Evolutionary conservation across 176 grass and related monocot genomes (phyloP).

Genomic region (Tillandsia leiboldiana): DNA sequence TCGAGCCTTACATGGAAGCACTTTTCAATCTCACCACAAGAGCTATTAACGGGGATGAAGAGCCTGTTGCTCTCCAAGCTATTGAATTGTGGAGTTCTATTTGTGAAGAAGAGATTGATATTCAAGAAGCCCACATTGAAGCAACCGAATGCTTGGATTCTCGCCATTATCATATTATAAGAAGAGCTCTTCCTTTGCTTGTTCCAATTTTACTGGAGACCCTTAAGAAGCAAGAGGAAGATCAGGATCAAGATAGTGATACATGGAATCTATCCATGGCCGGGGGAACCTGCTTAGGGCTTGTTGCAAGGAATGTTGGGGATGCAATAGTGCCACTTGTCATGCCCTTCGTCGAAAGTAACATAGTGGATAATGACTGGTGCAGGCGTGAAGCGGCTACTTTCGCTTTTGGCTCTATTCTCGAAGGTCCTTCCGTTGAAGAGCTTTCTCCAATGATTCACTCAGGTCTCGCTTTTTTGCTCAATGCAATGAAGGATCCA

Average conservation of each 20-base stretch:
- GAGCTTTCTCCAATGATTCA: conserved; percentile 71
- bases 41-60: conserved; percentile 73
- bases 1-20: conserved; percentile 64
- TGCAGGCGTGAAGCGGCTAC: conserved; percentile 72
- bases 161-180: conserved; percentile 76
- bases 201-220: conserved; percentile 77
- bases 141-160: conserved; percentile 75
- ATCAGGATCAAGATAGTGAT: conserved; percentile 82
- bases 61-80: conserved; percentile 87
- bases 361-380: conserved; percentile 78
- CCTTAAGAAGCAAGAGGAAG: conserved; percentile 85
- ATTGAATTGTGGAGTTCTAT: conserved; percentile 94
- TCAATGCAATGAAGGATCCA: conserved; percentile 59
- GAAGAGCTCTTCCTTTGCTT: conserved; percentile 65
- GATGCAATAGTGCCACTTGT: conserved; percentile 92
- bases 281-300: conserved; percentile 83
- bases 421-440: conserved; percentile 78
- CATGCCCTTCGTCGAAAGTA: conserved; percentile 87
- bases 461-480: conserved; percentile 69
- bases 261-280: conserved; percentile 94
- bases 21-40: conserved; percentile 79
- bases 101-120: conserved; percentile 87
- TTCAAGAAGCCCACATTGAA: conserved; percentile 73
- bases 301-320: conserved; percentile 76
- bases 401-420: conserved; percentile 84